Evolutionary conservation across 2,329 filamentous ascomycete genomes (phyloP), one percentile per base, ranked within the genome.

Genomic region (Cyphellophora attinorum): DNA sequence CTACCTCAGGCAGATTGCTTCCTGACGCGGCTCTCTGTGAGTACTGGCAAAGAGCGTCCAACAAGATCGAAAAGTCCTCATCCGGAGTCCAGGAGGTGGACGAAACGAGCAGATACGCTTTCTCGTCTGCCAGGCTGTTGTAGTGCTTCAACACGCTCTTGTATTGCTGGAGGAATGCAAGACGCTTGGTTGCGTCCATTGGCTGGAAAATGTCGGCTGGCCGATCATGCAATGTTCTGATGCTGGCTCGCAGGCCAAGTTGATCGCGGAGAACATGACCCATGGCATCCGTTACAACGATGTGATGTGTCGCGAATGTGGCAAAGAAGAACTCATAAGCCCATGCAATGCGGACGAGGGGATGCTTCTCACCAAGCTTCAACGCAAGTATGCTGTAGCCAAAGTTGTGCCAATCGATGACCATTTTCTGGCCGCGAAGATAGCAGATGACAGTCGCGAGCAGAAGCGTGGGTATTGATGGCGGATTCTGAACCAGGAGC

Each of bases 321-420:
- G 83, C 81, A 27, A 93, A 74, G 11, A 70, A 56, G 23, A 67
- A 72, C 60, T 98, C 91, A 53, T 95, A 95, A 52, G 69, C 68
- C 44, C 76, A 77, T 15, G 89, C 83, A 6, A 93, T 54, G 17
- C 62, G 68, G 6, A 95, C 85, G n/a, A 95, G 71, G 0, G 80
- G 81, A 52, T 93, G 84, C 5, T 54, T 58, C 2, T 61, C 44
- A 1, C 76, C 74, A 1, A 81, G 62, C 42, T 78, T 79, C 31
- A 81, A 58, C 2, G 72, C 82, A 3, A 98, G 74, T 49, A 98
- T 93, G 6, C 85, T 89, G 69, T 89, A 94, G 48, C 89, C 91
- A 59, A 95, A 96, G 60, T 98, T 98, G 65, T 98, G 91, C 91
- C 91, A 98, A 64, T 98, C 91, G 36, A 96, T 82, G 41, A 96